Base-by-base conservation (phyloP, 2,329 filamentous ascomycete genomes). In the Aspergillus sp. region DNA sequence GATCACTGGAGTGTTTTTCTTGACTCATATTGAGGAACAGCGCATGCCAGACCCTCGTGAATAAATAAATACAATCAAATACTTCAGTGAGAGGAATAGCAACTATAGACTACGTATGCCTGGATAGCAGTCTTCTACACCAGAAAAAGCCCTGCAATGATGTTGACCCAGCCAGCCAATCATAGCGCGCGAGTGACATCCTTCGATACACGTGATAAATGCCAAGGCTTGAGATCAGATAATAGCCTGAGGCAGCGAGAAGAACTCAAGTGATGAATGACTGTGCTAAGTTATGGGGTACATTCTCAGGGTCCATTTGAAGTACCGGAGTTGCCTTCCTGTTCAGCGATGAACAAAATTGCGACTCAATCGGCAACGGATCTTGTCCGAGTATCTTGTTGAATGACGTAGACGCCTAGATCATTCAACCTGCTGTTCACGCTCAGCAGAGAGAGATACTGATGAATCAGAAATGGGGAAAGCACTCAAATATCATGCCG, bases 1-100 rank as follows among this genome's bases (percentile, higher is more conserved):
- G 55, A 44, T 62, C 56, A 9, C 19, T 31, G 15, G 57, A 35
- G 4, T 35, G 19, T 17, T 62, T 40, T 40, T 62, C 44, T 24
- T 55, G 49, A n/a, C 41, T 39, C 43, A 54, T 54, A 11, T n/a
- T 39, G 33, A 24, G 5, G 41, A 15, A 15, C 14, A 37, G 11
- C 2, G 33, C 11, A 15, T 37, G 12, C 11, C 14, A 37, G 11
- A 4, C 12, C 14, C 6, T 37, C 35, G 27, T 4, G 14, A 37
- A 6, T 37, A n/a, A 7, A n/a, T 37, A n/a, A 8, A n/a, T 37
- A 37, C 14, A 37, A 37, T 37, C 5, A 4, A 37, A 14, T 37
- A 8, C 15, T n/a, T 12, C 6, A 37, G 35, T n/a, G 6, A n/a
- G 6, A 37, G 12, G 15, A 15, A n/a, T 14, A 37, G 5, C 35